Evolutionary conservation across 768 basidiomycete species (phyloP), one percentile per base, ranked within the genome.

Genomic region (Naematelia aurantialba): DNA sequence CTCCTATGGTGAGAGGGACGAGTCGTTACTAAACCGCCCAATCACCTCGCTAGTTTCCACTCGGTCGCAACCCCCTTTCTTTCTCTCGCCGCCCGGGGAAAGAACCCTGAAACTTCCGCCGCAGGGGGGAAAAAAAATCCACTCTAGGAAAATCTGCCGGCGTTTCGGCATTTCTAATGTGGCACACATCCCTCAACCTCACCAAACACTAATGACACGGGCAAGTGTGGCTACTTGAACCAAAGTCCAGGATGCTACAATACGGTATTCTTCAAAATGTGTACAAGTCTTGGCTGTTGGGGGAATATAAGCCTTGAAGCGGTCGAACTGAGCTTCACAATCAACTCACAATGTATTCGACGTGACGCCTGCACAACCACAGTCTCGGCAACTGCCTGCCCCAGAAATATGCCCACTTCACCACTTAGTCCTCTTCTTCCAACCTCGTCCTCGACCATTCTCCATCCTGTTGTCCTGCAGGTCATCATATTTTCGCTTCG

Each of bases 401-500:
- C n/a, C n/a, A n/a, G n/a, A n/a, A n/a, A n/a, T 39, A 39, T 39
- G 34, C n/a, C 8, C 26, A 49, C 31, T 12, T 51, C 60, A 73
- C 73, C 75, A 76, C 66, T 71, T 72, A 22, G 50, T 54, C 51
- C 62, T 64, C 74, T 74, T 75, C 69, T 74, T 70, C 73, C 75
- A 73, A 2, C 75, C 75, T 52, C 72, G 68, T 1, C 73, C 73
- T 22, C 74, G 56, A 13, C 75, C 75, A 66, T 76, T 75, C 29
- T 72, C 72, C 73, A 73, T 73, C 54, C 70, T 57, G 27, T 56
- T 69, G 53, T 59, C 62, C 48, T 75, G 73, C 48, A 76, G 50
- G 53, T 76, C 75, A 8, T 66, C 70, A 57, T 70, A 76, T 61
- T 76, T 76, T 45, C 75, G 62, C 66, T 76, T 76, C 22, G 75